A percentile compares a stretch with the other conserved stretches of the same genome.
phyloP scores from a whole-genome alignment of 371 early-diverging fungal species.

The Syncephalastrum monosporum region DNA sequence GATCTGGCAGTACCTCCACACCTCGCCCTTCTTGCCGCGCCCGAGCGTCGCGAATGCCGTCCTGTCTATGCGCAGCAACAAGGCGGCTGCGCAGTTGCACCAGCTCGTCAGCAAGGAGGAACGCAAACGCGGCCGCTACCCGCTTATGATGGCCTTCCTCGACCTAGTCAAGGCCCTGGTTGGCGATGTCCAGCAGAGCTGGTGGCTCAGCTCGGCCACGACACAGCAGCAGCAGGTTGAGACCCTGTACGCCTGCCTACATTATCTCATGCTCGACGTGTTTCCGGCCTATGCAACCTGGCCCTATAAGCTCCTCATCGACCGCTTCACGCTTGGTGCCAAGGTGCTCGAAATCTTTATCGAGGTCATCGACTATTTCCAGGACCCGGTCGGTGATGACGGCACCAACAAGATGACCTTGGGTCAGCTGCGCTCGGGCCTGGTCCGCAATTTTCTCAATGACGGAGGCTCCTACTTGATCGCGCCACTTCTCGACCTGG shows the following conservation, averaged over 20 bases:
- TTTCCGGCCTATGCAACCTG: conserved; percentile 42
- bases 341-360: conserved; percentile 37
- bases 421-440: conserved; percentile 23
- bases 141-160: conserved; percentile 35
- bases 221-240: conserved; percentile 17
- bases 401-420: conserved; percentile 10
- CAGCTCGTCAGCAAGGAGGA: conserved; percentile 35
- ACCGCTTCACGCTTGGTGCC: conserved; percentile 40
- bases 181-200: conserved; percentile 34
- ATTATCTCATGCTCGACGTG: conserved; percentile 42
- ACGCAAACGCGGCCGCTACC: conserved; percentile 29
- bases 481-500: conserved; percentile 33
- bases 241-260: conserved; percentile 29
- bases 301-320: conserved; percentile 42
- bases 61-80: conserved; percentile 3
- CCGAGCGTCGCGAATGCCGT: conserved; percentile 13
- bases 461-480: conserved; percentile 38
- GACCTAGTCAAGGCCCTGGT: conserved; percentile 41
- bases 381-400: conserved; percentile 8
- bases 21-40: conserved; percentile 34
- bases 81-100: conserved; percentile 27
- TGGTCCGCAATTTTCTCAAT: conserved; percentile 36
- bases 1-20: conserved; percentile 35
- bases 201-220: conserved; percentile 21
- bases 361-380: conserved; percentile 30